Base-by-base conservation (phyloP, 305 asterid species). In the Solanum aculeatissimum region DNA sequence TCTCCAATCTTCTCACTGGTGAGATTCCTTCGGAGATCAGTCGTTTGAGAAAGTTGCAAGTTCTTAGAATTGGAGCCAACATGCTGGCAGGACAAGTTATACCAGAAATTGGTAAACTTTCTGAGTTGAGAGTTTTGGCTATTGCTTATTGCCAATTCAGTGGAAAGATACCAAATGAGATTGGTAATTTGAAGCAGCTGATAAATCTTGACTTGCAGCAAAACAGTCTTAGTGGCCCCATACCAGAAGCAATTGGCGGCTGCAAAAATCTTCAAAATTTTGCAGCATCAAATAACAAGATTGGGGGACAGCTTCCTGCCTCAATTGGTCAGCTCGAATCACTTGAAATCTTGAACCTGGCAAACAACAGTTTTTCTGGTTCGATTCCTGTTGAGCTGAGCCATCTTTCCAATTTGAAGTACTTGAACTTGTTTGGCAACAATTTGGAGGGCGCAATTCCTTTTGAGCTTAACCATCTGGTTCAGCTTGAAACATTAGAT, bases 351-450 rank as follows among this genome's bases (percentile, higher is more conserved):
- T 75, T 96, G 87, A 96, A 94, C 84, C 87, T 94, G 75, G 98
- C 92, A 81, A 96, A 96, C 91, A 96, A 96, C 85, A 93, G 92
- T 87, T 85, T 96, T n/a, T 89, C 97, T 2, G 99, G 97, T 75
- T 62, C 68, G 5, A 84, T 96, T 72, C 93, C 99, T 5, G 84
- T 49, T 2, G 97, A 89, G 90, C 62, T 94, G 13, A 86, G 93
- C 83, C 85, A 54, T 2, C 83, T 92, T 38, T 83, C 87, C 45
- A 90, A 84, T 79, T 83, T 96, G 91, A 87, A 49, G 87, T 96
- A 94, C 88, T 85, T 96, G 84, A 93, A 93, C 88, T 85, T 96
- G 91, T 93, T 91, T 75, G 97, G 96, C 47, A 96, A 96, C 82
- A 23, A 42, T 38, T 86, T 96, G 55, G 87, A 84, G 6, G 98